Evolutionary conservation across 768 basidiomycete species (phyloP).

Genomic region (Coprinopsis marcescibilis): DNA sequence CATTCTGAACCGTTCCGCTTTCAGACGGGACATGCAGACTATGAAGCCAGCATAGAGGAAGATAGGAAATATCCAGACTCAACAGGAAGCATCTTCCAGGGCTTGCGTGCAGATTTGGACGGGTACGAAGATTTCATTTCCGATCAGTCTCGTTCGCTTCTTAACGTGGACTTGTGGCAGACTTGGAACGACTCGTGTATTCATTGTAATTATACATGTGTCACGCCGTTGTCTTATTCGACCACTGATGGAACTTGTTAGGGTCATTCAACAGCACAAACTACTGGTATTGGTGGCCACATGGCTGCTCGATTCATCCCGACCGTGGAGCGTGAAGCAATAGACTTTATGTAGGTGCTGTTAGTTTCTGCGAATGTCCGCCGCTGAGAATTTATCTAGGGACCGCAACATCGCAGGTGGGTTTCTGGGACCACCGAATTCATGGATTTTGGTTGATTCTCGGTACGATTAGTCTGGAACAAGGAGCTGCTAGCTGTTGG

Average conservation of each 20-base stretch:
- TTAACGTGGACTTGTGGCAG: constrained; percentile 27
- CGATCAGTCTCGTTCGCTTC: not conserved
- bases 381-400: constrained; percentile 28
- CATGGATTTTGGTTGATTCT: constrained; percentile 6
- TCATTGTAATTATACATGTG: constrained; percentile 55
- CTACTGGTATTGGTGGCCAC: constrained; percentile 70
- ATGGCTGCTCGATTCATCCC: constrained; percentile 85
- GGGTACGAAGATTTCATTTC: constrained; percentile 41
- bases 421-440: constrained; percentile 17
- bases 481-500: constrained; percentile 81
- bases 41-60: constrained; percentile 66
- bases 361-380: not conserved
- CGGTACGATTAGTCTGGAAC: constrained; percentile 66
- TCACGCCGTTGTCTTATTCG: not conserved
- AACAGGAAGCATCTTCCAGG: constrained; percentile 81
- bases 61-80: constrained; percentile 53
- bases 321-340: constrained; percentile 92
- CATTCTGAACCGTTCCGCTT: constrained; percentile 1
- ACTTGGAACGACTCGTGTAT: constrained; percentile 67
- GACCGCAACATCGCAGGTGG: constrained; percentile 77
- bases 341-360: constrained; percentile 69
- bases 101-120: constrained; percentile 80
- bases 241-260: constrained; percentile 19
- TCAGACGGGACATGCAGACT: constrained; percentile 74
- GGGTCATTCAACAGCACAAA: constrained; percentile 91